Evolutionary conservation across 1,284 basidiomycete genomes (phyloP).

Genomic region (Pseudomicrostroma phylloplanum): DNA sequence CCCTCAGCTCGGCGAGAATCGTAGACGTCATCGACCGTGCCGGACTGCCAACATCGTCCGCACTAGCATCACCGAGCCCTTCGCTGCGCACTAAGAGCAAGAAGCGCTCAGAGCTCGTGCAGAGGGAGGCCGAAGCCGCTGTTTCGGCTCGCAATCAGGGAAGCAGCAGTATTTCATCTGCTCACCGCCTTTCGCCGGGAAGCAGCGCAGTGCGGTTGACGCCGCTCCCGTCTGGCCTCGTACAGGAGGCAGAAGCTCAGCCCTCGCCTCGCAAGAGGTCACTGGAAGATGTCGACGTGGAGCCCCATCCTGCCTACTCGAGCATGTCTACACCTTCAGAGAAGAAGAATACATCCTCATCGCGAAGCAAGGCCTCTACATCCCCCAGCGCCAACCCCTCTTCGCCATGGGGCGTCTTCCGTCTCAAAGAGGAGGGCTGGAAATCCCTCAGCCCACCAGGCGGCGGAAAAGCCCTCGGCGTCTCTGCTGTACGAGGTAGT

Average conservation of each 20-base stretch:
- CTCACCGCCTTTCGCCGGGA: no score
- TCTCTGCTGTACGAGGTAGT: neutral
- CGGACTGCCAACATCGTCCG: neutral
- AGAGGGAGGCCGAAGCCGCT: slow-evolving; percentile 2
- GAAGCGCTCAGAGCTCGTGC: slow-evolving; percentile 1
- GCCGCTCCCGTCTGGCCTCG: no score
- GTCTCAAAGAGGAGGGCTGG: slow-evolving; percentile 2
- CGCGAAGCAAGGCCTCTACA: neutral
- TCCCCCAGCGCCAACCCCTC: neutral
- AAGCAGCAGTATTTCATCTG: no score
- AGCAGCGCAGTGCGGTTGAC: no score
- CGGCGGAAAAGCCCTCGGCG: neutral
- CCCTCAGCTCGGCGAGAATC: neutral
- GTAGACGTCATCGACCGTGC: neutral
- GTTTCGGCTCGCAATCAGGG: neutral
- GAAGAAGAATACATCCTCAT: neutral
- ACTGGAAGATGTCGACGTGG: neutral
- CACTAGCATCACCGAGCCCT: slow-evolving; percentile 1
- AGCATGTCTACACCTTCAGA: neutral
- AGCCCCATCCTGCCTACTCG: neutral
- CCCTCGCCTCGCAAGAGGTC: neutral
- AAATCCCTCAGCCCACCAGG: neutral
- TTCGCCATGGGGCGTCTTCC: slow-evolving; percentile 7
- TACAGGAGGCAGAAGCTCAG: no score
- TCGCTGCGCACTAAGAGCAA: slow-evolving; percentile 1